Conservation (phyloP, 2,329 filamentous ascomycete species). For the Alternaria panax region DNA sequence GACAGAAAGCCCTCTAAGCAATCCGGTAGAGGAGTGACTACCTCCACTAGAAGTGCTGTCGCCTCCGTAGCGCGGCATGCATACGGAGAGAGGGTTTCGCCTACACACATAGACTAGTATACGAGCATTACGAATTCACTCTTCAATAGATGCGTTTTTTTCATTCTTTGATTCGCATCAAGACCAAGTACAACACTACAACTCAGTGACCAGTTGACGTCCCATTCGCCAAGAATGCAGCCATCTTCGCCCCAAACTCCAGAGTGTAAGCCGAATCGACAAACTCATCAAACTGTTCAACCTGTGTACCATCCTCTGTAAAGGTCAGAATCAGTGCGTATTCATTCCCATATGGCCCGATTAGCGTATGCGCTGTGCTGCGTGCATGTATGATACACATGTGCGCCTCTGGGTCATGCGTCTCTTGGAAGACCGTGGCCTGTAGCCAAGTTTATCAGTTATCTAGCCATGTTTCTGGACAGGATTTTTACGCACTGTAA, state of each 20-base stretch:
- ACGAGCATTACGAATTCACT: background rate
- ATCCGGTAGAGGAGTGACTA: background rate
- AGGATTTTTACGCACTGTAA: background rate
- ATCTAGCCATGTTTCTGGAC: background rate
- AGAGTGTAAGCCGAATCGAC: constrained; percentile 10
- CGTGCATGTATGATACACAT: constrained; percentile 3
- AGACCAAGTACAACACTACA: background rate
- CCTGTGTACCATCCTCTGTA: constrained; percentile 5
- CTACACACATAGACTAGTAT: background rate
- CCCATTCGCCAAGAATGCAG: background rate
- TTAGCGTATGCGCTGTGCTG: background rate
- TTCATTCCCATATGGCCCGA: constrained; percentile 8
- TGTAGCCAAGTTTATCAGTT: background rate
- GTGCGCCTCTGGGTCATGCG: constrained; percentile 6
- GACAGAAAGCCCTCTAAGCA: background rate
- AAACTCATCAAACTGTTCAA: background rate
- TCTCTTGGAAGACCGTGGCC: constrained; percentile 3
- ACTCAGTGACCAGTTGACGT: background rate
- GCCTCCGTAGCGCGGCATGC: background rate
- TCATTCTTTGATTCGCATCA: background rate
- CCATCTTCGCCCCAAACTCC: background rate
- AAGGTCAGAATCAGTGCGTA: constrained; percentile 6
- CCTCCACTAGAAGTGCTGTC: background rate
- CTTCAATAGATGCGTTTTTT: background rate
- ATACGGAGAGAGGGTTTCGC: background rate